These are phyloP conservation scores for Aeschynomene evenia DNA, from an alignment of 306 rosid genomes.

Conservation along the genomic window DNA sequence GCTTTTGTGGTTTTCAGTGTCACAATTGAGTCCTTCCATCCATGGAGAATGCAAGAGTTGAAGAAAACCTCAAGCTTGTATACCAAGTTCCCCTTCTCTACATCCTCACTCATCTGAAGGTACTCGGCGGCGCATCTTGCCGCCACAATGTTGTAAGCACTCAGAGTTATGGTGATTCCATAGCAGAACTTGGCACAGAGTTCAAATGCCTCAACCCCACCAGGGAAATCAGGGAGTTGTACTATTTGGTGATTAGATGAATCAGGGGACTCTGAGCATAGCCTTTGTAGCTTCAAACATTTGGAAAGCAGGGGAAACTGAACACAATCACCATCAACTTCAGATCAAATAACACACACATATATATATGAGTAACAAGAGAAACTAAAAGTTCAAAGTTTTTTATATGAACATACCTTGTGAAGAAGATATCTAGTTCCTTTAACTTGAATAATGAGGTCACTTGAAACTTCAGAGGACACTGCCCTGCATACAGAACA, in stretches of 20 bases:
- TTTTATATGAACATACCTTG: constrained; percentile 70
- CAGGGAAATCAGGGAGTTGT: constrained; percentile 78
- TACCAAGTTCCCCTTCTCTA: constrained; percentile 72
- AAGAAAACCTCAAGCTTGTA: constrained; percentile 75
- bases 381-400: neutral
- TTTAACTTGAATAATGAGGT: constrained; percentile 85
- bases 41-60: constrained; percentile 72
- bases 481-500: constrained; percentile 63
- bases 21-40: constrained; percentile 81
- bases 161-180: constrained; percentile 72
- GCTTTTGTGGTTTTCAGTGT: constrained; percentile 72
- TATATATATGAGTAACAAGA: neutral
- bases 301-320: constrained; percentile 96
- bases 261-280: constrained; percentile 67
- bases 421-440: constrained; percentile 86
- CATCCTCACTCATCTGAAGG: constrained; percentile 79
- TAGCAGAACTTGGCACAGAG: constrained; percentile 91
- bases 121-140: constrained; percentile 78
- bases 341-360: neutral
- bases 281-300: constrained; percentile 66
- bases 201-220: constrained; percentile 81
- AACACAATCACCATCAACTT: constrained; percentile 32
- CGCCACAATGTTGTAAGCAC: constrained; percentile 71
- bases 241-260: constrained; percentile 58
- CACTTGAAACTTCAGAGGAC: constrained; percentile 89